Conservation (phyloP, 495 filamentous ascomycete genomes). For the Penicillium taxi region DNA sequence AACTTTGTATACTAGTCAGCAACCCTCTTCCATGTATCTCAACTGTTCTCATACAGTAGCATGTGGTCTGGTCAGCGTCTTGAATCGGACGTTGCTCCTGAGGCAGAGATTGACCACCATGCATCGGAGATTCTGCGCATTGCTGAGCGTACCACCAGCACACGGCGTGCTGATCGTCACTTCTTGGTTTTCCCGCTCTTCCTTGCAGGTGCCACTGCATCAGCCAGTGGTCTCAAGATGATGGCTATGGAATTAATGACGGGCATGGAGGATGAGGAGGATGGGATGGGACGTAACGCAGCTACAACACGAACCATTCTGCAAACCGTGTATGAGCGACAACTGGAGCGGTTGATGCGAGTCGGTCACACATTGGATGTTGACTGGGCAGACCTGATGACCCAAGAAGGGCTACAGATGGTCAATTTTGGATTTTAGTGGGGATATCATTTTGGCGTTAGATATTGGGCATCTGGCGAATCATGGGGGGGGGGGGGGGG, state of each 20-base stretch:
- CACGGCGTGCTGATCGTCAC: slow-evolving; percentile 30
- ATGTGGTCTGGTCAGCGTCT: slow-evolving; percentile 43
- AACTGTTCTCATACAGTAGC: slow-evolving; percentile 45
- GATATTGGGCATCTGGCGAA: no score
- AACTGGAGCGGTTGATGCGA: slow-evolving; percentile 30
- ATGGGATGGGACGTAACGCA: slow-evolving; percentile 41
- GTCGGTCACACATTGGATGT: slow-evolving; percentile 33
- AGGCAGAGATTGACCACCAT: slow-evolving; percentile 38
- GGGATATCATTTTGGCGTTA: not conserved
- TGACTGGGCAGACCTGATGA: slow-evolving; percentile 42
- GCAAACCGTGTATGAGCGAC: slow-evolving; percentile 43
- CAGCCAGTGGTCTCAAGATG: slow-evolving; percentile 36
- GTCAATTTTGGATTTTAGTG: slow-evolving; percentile 30
- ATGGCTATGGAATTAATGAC: slow-evolving; percentile 44
- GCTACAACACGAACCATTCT: slow-evolving; percentile 41
- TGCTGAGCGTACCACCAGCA: slow-evolving; percentile 24
- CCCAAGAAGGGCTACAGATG: slow-evolving; percentile 32
- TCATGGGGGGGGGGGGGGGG: no score
- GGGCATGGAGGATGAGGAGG: slow-evolving; percentile 41
- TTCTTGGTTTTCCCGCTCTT: slow-evolving; percentile 52
- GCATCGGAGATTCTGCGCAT: slow-evolving; percentile 38
- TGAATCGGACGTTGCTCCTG: slow-evolving; percentile 21
- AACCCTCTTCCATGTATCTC: slow-evolving; percentile 41
- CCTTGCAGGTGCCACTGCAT: slow-evolving; percentile 44
- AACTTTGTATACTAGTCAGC: slow-evolving; percentile 25